phyloP scores from a whole-genome alignment of 352 stramenopile genomes.

The Phytophthora sansomeana region DNA sequence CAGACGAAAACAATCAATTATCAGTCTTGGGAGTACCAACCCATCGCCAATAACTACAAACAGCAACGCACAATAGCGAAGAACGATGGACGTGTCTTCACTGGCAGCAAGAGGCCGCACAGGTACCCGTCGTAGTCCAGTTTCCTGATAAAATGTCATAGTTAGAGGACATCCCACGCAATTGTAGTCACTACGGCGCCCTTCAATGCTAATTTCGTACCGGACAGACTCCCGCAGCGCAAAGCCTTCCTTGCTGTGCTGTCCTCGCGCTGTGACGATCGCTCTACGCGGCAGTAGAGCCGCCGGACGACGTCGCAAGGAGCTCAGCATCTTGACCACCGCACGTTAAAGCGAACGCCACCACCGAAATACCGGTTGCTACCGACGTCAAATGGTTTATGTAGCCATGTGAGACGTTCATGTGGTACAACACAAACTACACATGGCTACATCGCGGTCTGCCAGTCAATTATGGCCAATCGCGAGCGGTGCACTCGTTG shows the following conservation, averaged over 20 bases:
- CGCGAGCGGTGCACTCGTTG: conserved; percentile 10
- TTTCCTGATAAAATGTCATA: conserved; percentile 51
- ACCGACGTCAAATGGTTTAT: neutral
- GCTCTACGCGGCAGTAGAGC: conserved; percentile 16
- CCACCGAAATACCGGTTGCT: conserved; percentile 26
- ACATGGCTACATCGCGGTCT: neutral
- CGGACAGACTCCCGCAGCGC: conserved; percentile 56
- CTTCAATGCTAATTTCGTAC: conserved; percentile 21
- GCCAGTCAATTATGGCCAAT: conserved; percentile 53
- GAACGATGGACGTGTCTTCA: conserved; percentile 67
- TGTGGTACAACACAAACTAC: conserved; percentile 9
- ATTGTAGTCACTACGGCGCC: neutral
- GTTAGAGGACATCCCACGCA: no score
- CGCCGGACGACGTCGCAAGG: conserved; percentile 19
- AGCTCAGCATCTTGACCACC: conserved; percentile 30
- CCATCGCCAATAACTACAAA: neutral
- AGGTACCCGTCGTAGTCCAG: conserved; percentile 89
- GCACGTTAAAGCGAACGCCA: conserved; percentile 13
- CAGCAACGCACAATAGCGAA: conserved; percentile 77
- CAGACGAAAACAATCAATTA: neutral
- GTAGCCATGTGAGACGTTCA: no score
- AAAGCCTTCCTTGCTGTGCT: conserved; percentile 35
- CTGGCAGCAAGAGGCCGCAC: conserved; percentile 74
- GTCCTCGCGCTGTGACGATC: conserved; percentile 10
- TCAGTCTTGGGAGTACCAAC: neutral